phyloP scores from a whole-genome alignment of 2,329 filamentous ascomycete species.

The Ophiognomonia clavigignenti-juglandacearum region DNA sequence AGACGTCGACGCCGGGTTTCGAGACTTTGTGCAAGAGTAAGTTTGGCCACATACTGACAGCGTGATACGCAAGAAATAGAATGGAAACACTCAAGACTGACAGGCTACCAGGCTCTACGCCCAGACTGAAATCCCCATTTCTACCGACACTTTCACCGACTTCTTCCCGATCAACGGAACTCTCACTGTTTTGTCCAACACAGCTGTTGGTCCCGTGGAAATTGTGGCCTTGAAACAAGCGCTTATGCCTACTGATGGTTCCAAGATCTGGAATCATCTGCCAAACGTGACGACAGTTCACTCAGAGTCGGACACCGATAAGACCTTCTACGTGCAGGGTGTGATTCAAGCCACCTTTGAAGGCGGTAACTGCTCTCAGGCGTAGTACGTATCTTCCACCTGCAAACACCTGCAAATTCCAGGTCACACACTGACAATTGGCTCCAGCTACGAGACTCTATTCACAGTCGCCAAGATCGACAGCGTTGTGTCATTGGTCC shows the following conservation, averaged over 20 bases:
- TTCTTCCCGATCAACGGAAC: not conserved
- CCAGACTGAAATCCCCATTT: not conserved
- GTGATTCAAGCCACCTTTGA: not conserved
- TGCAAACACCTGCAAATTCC: not conserved
- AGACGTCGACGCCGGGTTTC: too few species aligned
- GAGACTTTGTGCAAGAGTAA: too few species aligned
- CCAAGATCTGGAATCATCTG: constrained; percentile 1
- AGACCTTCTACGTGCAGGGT: not conserved
- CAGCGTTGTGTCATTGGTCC: not conserved
- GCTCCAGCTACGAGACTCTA: constrained; percentile 1
- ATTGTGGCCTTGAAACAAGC: not conserved
- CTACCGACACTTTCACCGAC: not conserved
- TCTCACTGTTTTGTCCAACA: not conserved
- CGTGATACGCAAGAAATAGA: too few species aligned
- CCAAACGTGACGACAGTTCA: not conserved
- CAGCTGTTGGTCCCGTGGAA: not conserved
- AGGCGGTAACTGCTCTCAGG: constrained; percentile 1
- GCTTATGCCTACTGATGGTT: not conserved
- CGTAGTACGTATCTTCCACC: not conserved
- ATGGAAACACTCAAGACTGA: too few species aligned
- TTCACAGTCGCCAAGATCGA: not conserved
- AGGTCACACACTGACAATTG: not conserved
- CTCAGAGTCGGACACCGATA: not conserved
- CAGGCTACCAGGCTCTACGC: not conserved
- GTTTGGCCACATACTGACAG: too few species aligned